A percentile compares a stretch with the other conserved stretches of the same genome.
Conservation (phyloP, 192 early-diverging fungal genomes). For the Coemansia sp. region DNA sequence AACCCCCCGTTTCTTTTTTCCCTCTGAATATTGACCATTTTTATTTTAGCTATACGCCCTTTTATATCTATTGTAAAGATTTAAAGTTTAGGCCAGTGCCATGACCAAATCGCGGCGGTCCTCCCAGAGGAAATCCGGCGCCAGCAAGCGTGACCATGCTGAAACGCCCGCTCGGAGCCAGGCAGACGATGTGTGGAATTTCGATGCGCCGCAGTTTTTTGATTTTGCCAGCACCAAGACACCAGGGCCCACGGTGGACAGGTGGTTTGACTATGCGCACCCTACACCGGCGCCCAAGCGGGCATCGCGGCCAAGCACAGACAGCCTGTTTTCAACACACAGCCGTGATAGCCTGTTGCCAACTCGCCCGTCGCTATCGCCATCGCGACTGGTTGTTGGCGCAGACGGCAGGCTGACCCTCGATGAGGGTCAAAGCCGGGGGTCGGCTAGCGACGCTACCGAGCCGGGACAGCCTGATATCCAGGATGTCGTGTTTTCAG, state of each 20-base stretch:
- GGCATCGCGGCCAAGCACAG: conserved; percentile 6
- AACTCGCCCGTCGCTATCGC: conserved; percentile 32
- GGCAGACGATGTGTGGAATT: conserved; percentile 29
- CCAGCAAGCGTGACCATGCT: conserved; percentile 1
- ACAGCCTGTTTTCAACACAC: conserved; percentile 18
- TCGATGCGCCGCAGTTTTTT: conserved; percentile 46
- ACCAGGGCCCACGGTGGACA: conserved; percentile 33
- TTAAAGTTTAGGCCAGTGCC: too few species aligned
- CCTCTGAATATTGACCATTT: background rate
- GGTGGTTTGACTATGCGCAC: conserved; percentile 45
- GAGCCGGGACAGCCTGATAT: background rate
- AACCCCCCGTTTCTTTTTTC: background rate
- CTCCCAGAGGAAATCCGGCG: conserved; percentile 12
- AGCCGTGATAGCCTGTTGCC: conserved; percentile 32
- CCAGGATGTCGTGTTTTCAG: conserved; percentile 30
- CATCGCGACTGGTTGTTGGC: conserved; percentile 26
- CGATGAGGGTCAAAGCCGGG: conserved; percentile 3
- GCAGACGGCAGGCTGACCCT: conserved; percentile 24
- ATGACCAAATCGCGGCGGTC: conserved; percentile 31
- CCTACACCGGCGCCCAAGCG: conserved; percentile 35
- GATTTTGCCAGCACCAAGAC: conserved; percentile 47
- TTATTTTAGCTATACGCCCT: background rate
- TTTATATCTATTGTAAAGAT: conserved; percentile 1
- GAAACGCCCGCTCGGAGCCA: conserved; percentile 16
- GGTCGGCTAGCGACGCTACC: background rate